Conservation (phyloP, 345 rosid species). For the Aethionema arabicum region DNA sequence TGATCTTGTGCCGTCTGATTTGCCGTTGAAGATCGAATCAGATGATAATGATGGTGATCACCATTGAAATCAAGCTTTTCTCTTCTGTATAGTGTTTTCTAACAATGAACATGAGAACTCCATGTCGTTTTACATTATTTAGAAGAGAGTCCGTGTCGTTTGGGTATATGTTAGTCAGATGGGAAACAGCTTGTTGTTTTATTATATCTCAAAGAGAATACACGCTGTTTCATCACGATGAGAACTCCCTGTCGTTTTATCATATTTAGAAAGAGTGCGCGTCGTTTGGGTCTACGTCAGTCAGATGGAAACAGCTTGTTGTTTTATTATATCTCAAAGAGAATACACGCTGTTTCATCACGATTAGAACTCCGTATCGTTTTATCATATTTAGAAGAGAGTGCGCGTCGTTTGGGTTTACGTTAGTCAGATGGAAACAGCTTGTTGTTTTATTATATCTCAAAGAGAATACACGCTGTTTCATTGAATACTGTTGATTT, state of each 20-base stretch:
- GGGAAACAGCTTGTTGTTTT: slow-evolving; percentile 21
- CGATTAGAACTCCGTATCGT: slow-evolving; percentile 10
- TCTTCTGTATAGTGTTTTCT: slow-evolving; percentile 8
- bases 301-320: slow-evolving; percentile 6
- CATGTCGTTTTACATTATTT: slow-evolving; percentile 13
- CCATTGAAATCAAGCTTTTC: slow-evolving; percentile 42
- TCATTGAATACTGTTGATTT: not conserved
- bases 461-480: slow-evolving; percentile 25
- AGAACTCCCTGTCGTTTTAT: slow-evolving; percentile 16
- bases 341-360: slow-evolving; percentile 25
- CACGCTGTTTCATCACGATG: slow-evolving; percentile 17
- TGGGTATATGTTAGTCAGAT: not conserved
- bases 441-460: slow-evolving; percentile 14
- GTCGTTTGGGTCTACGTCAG: not conserved
- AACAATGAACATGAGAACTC: not conserved
- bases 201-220: not conserved
- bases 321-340: not conserved
- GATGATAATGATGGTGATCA: slow-evolving; percentile 29
- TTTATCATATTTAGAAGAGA: slow-evolving; percentile 3
- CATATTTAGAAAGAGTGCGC: not conserved
- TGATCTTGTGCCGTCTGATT: slow-evolving; percentile 42
- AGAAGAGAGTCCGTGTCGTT: slow-evolving; percentile 20
- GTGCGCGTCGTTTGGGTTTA: slow-evolving; percentile 1
- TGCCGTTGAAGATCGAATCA: slow-evolving; percentile 25
- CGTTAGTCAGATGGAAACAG: not conserved